phyloP scores from a whole-genome alignment of 2,329 filamentous ascomycete genomes.

The Metarhizium rileyi region DNA sequence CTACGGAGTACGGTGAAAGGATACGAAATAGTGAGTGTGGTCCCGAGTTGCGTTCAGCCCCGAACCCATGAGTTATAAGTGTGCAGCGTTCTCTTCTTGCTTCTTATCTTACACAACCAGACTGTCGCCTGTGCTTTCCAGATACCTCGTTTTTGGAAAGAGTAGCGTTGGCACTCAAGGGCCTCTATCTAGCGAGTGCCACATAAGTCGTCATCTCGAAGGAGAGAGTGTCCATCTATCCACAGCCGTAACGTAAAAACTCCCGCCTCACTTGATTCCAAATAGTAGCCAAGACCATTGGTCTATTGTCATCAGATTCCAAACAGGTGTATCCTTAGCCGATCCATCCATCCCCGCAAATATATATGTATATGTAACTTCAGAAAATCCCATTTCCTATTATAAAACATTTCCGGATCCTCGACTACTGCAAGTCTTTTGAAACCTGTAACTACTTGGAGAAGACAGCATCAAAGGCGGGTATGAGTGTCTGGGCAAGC shows the following conservation, averaged over 20 bases:
- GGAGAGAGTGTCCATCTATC: not conserved
- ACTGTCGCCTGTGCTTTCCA: too few relatives aligned
- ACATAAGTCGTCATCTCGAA: not conserved
- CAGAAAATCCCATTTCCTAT: not conserved
- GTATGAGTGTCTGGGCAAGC: conserved; percentile 96
- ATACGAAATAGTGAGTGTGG: too few relatives aligned
- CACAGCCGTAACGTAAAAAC: not conserved
- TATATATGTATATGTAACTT: not conserved
- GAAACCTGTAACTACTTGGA: conserved; percentile 1
- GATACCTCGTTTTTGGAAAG: too few relatives aligned
- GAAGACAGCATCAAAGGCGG: conserved; percentile 61
- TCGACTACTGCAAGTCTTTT: not conserved
- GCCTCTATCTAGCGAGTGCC: not conserved
- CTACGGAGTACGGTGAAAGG: too few relatives aligned
- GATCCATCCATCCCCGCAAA: not conserved
- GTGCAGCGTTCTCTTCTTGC: too few relatives aligned
- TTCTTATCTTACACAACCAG: too few relatives aligned
- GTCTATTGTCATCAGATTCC: not conserved
- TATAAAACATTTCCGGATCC: not conserved
- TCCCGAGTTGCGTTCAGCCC: too few relatives aligned
- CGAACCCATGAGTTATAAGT: too few relatives aligned
- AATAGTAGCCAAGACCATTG: not conserved
- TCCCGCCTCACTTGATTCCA: not conserved
- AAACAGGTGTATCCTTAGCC: not conserved
- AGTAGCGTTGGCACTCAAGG: too few relatives aligned